These are phyloP conservation scores for Lasiosphaeriaceae sp. DNA, from an alignment of 495 filamentous ascomycete genomes.

Conservation along the genomic window DNA sequence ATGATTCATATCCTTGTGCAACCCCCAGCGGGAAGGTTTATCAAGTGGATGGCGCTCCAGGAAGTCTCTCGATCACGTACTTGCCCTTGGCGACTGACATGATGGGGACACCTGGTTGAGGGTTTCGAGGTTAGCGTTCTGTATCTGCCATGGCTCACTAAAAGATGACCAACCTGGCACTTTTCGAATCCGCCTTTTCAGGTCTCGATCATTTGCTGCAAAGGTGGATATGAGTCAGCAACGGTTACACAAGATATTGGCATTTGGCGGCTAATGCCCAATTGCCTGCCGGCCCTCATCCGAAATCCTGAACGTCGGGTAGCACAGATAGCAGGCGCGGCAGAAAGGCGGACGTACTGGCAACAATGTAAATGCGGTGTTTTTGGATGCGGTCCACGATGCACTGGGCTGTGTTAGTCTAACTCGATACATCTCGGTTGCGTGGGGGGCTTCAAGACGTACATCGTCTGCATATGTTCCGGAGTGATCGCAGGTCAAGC, in stretches of 20 bases:
- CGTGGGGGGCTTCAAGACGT: slow-evolving; percentile 2
- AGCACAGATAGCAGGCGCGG: not conserved
- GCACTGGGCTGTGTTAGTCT: slow-evolving; percentile 39
- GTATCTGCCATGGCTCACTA: not conserved
- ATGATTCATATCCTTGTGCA: no score
- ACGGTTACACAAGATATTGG: not conserved
- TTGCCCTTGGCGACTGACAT: slow-evolving; percentile 72
- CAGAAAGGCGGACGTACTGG: slow-evolving; percentile 22
- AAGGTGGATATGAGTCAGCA: not conserved
- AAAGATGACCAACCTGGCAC: slow-evolving; percentile 44
- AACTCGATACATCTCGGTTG: not conserved
- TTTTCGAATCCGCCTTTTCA: slow-evolving; percentile 78
- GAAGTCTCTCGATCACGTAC: slow-evolving; percentile 89
- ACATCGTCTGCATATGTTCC: slow-evolving; percentile 89
- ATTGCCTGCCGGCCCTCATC: not conserved
- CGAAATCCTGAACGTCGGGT: not conserved
- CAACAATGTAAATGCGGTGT: slow-evolving; percentile 81
- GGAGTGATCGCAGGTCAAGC: slow-evolving; percentile 81
- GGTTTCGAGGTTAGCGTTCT: not conserved
- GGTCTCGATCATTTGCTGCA: slow-evolving; percentile 77
- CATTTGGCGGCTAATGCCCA: no score
- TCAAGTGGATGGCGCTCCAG: slow-evolving; percentile 59
- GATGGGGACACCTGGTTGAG: slow-evolving; percentile 35
- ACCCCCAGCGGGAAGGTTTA: not conserved
- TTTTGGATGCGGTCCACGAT: slow-evolving; percentile 80